phyloP scores from a whole-genome alignment of 2,329 filamentous ascomycete genomes.

The Cadophora sp. region DNA sequence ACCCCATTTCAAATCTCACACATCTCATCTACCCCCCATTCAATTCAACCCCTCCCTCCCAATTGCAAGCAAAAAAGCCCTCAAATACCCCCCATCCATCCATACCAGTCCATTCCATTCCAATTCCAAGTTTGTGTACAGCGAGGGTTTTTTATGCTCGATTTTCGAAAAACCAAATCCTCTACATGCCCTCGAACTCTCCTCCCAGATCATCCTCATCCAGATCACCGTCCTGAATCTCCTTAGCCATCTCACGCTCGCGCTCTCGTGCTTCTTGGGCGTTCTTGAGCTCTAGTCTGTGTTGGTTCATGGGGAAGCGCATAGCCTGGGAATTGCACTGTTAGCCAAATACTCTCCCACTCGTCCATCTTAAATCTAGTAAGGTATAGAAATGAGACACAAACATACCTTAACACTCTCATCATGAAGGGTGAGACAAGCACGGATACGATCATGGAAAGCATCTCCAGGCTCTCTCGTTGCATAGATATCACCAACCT shows the following conservation, averaged over 20 bases:
- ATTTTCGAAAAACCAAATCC: neutral
- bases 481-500: slow-evolving; percentile 93
- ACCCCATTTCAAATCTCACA: neutral
- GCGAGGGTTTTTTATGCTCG: slow-evolving; percentile 10
- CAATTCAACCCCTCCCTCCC: slow-evolving; percentile 16
- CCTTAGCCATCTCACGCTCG: slow-evolving; percentile 96
- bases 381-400: neutral
- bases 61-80: neutral
- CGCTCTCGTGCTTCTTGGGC: slow-evolving; percentile 97
- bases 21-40: neutral
- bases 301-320: slow-evolving; percentile 99
- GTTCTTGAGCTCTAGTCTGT: slow-evolving; percentile 95
- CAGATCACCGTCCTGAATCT: slow-evolving; percentile 96
- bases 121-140: slow-evolving; percentile 35
- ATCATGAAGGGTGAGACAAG: slow-evolving; percentile 90
- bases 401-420: slow-evolving; percentile 91
- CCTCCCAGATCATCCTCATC: slow-evolving; percentile 96
- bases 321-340: slow-evolving; percentile 69
- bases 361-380: neutral
- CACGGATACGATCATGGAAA: slow-evolving; percentile 95
- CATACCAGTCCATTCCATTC: slow-evolving; percentile 8
- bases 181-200: slow-evolving; percentile 93
- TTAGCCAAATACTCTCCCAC: slow-evolving; percentile 23
- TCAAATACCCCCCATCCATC: slow-evolving; percentile 6
- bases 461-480: slow-evolving; percentile 95